Evolutionary conservation across 257 asterid genomes (phyloP).

Genomic region (Linaria vulgaris): DNA sequence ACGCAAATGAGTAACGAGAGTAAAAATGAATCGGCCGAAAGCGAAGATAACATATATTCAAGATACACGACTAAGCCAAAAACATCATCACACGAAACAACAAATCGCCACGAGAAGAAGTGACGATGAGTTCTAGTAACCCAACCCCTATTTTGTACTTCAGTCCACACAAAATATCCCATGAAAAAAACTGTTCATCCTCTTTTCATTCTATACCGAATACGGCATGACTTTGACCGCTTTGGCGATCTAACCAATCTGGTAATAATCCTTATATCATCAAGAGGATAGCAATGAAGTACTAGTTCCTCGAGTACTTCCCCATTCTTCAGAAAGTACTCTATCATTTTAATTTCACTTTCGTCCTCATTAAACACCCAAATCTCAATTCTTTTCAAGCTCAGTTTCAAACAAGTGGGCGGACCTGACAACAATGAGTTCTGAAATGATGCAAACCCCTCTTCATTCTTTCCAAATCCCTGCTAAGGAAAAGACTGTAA

Average conservation of each 20-base stretch:
- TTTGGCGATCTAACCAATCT: not conserved
- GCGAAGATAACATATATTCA: no score
- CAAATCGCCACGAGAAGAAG: no score
- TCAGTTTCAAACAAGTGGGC: not conserved
- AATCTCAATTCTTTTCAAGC: not conserved
- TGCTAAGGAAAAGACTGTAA: not conserved
- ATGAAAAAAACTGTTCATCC: no score
- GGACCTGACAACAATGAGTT: not conserved
- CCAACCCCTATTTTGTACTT: no score
- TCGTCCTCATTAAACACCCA: not conserved
- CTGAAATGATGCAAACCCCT: not conserved
- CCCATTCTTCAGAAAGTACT: not conserved
- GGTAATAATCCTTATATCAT: not conserved
- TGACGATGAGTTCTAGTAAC: no score
- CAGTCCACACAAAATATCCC: no score
- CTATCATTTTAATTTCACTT: not conserved
- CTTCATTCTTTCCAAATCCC: slow-evolving; percentile 2
- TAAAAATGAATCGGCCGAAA: no score
- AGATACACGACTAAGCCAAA: no score
- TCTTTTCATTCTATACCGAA: not conserved
- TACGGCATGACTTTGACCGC: not conserved
- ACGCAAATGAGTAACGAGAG: no score
- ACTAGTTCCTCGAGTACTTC: not conserved
- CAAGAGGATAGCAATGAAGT: not conserved
- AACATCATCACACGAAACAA: no score